Base-by-base conservation (phyloP, 352 stramenopile genomes). In the Pythium volutum region DNA sequence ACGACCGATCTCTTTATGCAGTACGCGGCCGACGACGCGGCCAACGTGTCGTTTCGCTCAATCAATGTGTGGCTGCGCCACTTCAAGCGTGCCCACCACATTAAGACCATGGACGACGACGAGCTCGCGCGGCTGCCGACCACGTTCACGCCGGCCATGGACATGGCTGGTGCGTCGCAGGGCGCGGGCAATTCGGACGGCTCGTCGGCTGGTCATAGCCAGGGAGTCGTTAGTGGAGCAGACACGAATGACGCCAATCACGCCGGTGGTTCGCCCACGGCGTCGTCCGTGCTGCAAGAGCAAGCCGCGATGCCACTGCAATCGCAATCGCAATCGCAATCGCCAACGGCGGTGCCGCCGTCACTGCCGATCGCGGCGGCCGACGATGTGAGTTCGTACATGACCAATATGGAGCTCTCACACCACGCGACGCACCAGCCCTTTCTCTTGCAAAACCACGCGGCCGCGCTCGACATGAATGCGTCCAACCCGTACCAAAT, bases 1-100 rank as follows among this genome's bases (percentile, higher is more conserved):
- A 74, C 77, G 20, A 72, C 74, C 6, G 80, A 91, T 12, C 69
- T 93, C 4, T 89, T 93, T 48, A 71, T 77, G 70, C 84, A 92
- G 57, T 91, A 88, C 55, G 61, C 78, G 18, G 60, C 53, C 2
- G 71, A 81, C 9, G 67, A 81, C 46, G 10, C 66, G 1, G 26
- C 64, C 10, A 69, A 64, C 27, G 60, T 77, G 27, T 75, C 78
- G 36, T 65, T 78, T 33, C 78, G 83, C 31, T 66, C 69, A 1
- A 71, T 87, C 39, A 66, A 62, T 51, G 77, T 77, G 27, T 91
- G 82, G 82, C 45, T 91, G 43, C 70, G 76, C 11, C 74, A 89
- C 38, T 91, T 91, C 54, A 87, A 88, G 61, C 73, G 75, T 36
- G 77, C 78, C 11, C 77, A 91, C 57, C 67, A 73, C 16, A 75